Evolutionary conservation across 2,329 filamentous ascomycete species (phyloP), one percentile per base, ranked within the genome.

Genomic region (Fusarium newnesense): DNA sequence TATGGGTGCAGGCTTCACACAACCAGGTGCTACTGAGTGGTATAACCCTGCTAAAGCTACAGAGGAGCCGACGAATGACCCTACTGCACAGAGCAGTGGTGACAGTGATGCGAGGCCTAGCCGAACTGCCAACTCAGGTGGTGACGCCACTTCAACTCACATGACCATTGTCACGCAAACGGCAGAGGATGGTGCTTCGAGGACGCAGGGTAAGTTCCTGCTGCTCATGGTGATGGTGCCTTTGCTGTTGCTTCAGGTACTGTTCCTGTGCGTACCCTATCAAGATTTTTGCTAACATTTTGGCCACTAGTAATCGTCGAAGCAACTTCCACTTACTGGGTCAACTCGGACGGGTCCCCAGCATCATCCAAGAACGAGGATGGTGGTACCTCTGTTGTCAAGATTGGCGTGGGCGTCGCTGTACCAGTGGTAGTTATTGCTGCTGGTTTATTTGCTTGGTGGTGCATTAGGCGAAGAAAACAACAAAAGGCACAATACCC

Each of bases 131-230:
- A 49, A 78, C 43, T 70, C 66, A 15, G 69, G 68, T 34, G 24
- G 53, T 6, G 72, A 57, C 11, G 66, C 59, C 2, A 79, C 76
- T 16, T 75, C 74, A 15, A 77, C 77, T 30, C 67, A 73, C 19
- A 53, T 76, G 64, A 77, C 75, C 12, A 70, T 75, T 43, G 66
- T 79, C 39, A 78, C 77, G 9, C 70, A 77, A 60, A 78, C 77
- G 18, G 76, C 73, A 30, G 69, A 74, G 39, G 74, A 72, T 30
- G 72, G 68, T 37, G 70, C 76, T 60, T 71, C 71, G 46, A 69
- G 66, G 52, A 76, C 77, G 66, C 70, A 54, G 73, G 75, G 77
- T 79, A 78, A 75, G 77, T 79, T 76, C 70, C 72, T 79, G 70
- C 74, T 79, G 39, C 70, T 77, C 64, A 74, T 77, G 69, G 71